Base-by-base conservation (phyloP, 495 filamentous ascomycete species). In the Xylaria castorea region DNA sequence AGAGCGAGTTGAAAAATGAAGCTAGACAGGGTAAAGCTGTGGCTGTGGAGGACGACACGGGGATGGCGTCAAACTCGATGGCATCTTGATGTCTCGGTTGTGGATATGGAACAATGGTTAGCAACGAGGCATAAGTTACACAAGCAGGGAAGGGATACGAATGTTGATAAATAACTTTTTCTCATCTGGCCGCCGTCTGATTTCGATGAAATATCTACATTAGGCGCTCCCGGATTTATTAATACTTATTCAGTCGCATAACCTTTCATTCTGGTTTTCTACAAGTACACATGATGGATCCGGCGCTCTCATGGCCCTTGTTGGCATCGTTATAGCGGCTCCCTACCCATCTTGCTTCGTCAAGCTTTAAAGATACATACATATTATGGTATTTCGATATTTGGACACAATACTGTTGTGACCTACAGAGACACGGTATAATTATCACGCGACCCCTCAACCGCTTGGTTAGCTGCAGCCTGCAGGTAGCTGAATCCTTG, bases 1-100 rank as follows among this genome's bases (percentile, higher is more conserved):
- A 87, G 40, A 85, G 83, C 71, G 84, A 87, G 74, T 76, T 87
- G 63, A 83, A 83, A 72, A 79, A 76, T 2, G 85, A 87, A 75
- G 84, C 82, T 32, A 79, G 82, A 27, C 78, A 83, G 68, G 83
- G 83, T 32, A 76, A 81, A 64, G 74, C 58, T 0, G 71, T 66
- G 72, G 22, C 71, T 30, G 69, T 20, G 36, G 70, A 71, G 14
- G 61, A 58, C 8, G 61, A 71, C 16, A 25, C 68, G 5, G 58
- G 44, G 20, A 64, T 38, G 44, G 2, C 40, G 25, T 25, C 27
- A 34, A 36, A 12, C 30, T 65, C 46, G 34, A 30, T 25, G 44
- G 36, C 60, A 53, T 36, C 61, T 65, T 53, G 60, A 70, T 70
- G 20, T 42, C 20, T 61, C 2, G 27, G 44, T 34, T 20, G 8